Evolutionary conservation across 345 rosid genomes (phyloP).

Genomic region (Cochlearia excelsa): DNA sequence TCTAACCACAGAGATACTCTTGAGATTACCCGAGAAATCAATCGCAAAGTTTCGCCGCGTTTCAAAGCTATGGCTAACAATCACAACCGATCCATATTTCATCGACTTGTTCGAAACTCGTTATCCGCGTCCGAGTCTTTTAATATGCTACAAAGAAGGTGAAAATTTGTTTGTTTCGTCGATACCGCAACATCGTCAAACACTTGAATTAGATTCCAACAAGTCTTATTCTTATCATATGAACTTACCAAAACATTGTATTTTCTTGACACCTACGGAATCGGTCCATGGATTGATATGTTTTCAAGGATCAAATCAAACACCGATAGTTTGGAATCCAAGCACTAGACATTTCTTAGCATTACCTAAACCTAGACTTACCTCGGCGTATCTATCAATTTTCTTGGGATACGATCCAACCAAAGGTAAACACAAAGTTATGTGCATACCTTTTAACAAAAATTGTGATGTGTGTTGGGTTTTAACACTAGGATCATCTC

Average conservation of each 20-base stretch:
- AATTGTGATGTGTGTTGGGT: background rate
- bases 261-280: background rate
- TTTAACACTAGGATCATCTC: constrained; percentile 15
- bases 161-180: background rate
- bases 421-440: constrained; percentile 12
- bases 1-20: constrained; percentile 8
- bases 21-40: background rate
- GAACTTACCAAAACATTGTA: background rate
- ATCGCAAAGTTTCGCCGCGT: background rate
- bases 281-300: constrained; percentile 14
- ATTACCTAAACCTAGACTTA: background rate
- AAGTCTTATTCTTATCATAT: background rate
- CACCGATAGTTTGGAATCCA: background rate
- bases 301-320: background rate
- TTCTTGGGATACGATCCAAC: constrained; percentile 3
- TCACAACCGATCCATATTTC: constrained; percentile 2
- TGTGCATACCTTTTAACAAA: background rate
- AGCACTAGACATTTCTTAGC: background rate
- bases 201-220: background rate
- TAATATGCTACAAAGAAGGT: background rate
- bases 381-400: too few relatives aligned
- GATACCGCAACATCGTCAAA: background rate
- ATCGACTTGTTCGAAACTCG: background rate
- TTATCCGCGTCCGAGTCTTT: background rate
- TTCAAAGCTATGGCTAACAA: constrained; percentile 8